Evolutionary conservation across 2,329 filamentous ascomycete genomes (phyloP).

Genomic region (Dactylellina cionopaga): DNA sequence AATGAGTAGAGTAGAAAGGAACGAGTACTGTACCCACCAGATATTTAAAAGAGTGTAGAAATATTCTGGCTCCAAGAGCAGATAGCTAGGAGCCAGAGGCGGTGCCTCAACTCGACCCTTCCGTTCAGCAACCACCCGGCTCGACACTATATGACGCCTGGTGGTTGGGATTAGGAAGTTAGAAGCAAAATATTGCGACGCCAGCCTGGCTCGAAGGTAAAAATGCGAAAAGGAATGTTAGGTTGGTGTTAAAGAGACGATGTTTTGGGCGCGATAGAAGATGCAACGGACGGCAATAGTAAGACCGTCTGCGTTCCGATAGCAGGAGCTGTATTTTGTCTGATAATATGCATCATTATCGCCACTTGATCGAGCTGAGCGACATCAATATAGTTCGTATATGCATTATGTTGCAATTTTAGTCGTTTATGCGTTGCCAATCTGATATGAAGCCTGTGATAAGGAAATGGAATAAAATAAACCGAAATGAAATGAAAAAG

Average conservation of each 20-base stretch:
- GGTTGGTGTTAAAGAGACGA: no score
- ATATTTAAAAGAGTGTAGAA: slow-evolving; percentile 43
- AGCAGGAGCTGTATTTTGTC: no score
- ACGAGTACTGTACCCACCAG: slow-evolving; percentile 5
- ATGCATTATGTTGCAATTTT: slow-evolving; percentile 12
- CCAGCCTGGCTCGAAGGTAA: slow-evolving; percentile 15
- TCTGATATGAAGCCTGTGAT: not conserved
- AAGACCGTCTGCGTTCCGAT: no score
- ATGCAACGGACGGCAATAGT: no score
- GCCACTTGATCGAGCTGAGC: no score
- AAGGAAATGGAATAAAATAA: not conserved
- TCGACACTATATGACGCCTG: slow-evolving; percentile 21
- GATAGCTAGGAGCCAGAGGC: not conserved
- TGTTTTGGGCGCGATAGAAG: no score
- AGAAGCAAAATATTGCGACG: slow-evolving; percentile 7
- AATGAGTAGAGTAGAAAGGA: no score
- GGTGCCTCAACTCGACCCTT: not conserved
- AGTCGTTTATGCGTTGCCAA: not conserved
- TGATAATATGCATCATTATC: no score
- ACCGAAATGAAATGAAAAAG: no score
- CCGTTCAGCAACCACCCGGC: not conserved
- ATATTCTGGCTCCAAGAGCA: not conserved
- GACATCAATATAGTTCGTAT: not conserved
- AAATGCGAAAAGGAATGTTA: slow-evolving; percentile 19
- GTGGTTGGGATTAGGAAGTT: not conserved